phyloP scores from a whole-genome alignment of 768 basidiomycete species.

The Boletus sp. region DNA sequence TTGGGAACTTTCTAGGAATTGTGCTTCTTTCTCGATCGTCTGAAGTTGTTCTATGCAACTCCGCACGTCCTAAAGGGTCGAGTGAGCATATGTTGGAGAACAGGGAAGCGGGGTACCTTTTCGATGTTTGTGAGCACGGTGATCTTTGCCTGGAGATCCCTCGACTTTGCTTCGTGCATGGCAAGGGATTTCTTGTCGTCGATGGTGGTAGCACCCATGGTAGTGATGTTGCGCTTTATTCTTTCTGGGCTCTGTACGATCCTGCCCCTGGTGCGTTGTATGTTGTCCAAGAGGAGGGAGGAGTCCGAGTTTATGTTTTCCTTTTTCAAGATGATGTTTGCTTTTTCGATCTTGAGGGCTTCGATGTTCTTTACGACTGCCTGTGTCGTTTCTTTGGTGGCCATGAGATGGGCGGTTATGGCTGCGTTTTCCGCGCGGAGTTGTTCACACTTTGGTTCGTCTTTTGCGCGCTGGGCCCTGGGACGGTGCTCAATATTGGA shows the following conservation, averaged over 20 bases:
- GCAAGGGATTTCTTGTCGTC: slow-evolving; percentile 71
- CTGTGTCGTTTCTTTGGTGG: slow-evolving; percentile 64
- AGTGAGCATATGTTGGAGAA: neutral
- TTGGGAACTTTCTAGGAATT: slow-evolving; percentile 58
- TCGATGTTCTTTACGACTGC: slow-evolving; percentile 65
- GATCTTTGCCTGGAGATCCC: slow-evolving; percentile 76
- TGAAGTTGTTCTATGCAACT: slow-evolving; percentile 75
- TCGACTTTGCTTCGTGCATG: slow-evolving; percentile 66
- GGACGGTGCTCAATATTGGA: neutral
- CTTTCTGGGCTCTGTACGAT: slow-evolving; percentile 93
- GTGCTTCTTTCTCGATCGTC: slow-evolving; percentile 65
- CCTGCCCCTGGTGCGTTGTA: slow-evolving; percentile 63
- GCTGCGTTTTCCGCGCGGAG: slow-evolving; percentile 59
- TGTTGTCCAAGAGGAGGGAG: slow-evolving; percentile 54
- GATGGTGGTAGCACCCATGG: slow-evolving; percentile 65
- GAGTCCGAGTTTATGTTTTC: slow-evolving; percentile 64
- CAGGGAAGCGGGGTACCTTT: slow-evolving; percentile 47
- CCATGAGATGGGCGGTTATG: slow-evolving; percentile 63
- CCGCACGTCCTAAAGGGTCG: slow-evolving; percentile 57
- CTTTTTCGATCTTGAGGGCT: slow-evolving; percentile 69
- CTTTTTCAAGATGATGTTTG: slow-evolving; percentile 61
- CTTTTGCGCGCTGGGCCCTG: slow-evolving; percentile 63
- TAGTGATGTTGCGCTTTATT: slow-evolving; percentile 75
- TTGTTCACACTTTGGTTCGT: slow-evolving; percentile 65
- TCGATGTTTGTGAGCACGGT: slow-evolving; percentile 71